Evolutionary conservation across 2,329 filamentous ascomycete species (phyloP), one percentile per base, ranked within the genome.

Genomic region (Xylariales sp.): DNA sequence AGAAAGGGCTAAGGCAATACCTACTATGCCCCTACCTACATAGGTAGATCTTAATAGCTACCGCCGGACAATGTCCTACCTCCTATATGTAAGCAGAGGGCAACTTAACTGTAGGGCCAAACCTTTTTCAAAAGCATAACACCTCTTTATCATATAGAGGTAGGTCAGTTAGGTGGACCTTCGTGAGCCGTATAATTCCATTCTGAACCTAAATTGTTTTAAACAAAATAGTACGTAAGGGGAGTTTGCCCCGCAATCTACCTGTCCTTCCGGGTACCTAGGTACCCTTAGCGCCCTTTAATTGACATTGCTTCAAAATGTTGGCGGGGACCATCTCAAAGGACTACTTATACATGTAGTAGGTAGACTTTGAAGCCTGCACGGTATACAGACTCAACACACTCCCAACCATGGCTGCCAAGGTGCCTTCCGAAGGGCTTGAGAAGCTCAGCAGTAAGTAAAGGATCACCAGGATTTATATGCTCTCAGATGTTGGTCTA

Each of bases 401-500:
- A 52, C 30, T 50, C 16, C 18, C 32, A 55, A 80, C 69, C n/a
- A 83, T 83, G 81, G 81, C 81, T 67, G 79, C 80, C 61, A 78
- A 80, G 75, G 74, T 72, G 58, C 79, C 81, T 7, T 75, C 78
- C 67, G 80, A 81, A 34, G 80, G 81, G 79, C 80, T 82, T 5
- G 72, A 78, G 61, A 81, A 81, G 78, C 80, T 82, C 74, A 79
- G 75, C 64, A 77, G 81, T 83, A 71, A 70, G 77, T 72, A 58
- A 7, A 46, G 1, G 39, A 54, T 60, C 50, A 71, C 43, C n/a
- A 12, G 32, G 32, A 14, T 41, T 36, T 45, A 36, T 72, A 66
- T 70, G 84, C 81, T 84, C 75, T 78, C 77, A 72, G 80, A 83
- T 64, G 76, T 73, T 68, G 73, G 79, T 68, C 77, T 79, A 71